Evolutionary conservation across 768 basidiomycete genomes (phyloP).

Genomic region (Calvatia gigantea): DNA sequence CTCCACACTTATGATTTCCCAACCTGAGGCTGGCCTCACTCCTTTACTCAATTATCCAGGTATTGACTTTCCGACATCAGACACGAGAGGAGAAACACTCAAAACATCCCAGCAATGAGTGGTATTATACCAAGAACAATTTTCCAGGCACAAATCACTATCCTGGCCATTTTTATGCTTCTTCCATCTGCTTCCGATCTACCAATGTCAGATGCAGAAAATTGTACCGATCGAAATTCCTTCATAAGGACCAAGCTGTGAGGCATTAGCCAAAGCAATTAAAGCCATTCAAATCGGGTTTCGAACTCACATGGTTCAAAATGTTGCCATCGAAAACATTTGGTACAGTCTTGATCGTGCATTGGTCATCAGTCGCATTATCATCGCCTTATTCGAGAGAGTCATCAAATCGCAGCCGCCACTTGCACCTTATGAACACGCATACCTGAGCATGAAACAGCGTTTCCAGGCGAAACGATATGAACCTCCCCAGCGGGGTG

Average conservation of each 20-base stretch:
- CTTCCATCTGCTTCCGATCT: too few species aligned
- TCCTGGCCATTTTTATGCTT: too few species aligned
- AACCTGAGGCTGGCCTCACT: too few species aligned
- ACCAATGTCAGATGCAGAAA: slow-evolving; percentile 28
- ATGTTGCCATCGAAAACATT: slow-evolving; percentile 47
- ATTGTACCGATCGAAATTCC: slow-evolving; percentile 55
- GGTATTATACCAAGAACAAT: too few species aligned
- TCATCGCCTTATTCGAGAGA: slow-evolving; percentile 37
- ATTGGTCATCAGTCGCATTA: slow-evolving; percentile 48
- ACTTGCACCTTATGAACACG: too few species aligned
- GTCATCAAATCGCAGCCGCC: not conserved
- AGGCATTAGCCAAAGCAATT: not conserved
- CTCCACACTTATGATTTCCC: too few species aligned
- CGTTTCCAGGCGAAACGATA: slow-evolving; percentile 37
- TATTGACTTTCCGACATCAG: too few species aligned
- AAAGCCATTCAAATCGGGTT: not conserved
- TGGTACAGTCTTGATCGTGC: slow-evolving; percentile 52
- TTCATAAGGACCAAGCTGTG: slow-evolving; percentile 47
- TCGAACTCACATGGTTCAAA: slow-evolving; percentile 43
- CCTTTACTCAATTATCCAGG: too few species aligned
- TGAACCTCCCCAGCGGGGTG: slow-evolving; percentile 55
- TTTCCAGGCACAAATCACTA: too few species aligned
- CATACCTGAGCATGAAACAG: slow-evolving; percentile 35
- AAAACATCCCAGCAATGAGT: too few species aligned
- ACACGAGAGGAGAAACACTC: too few species aligned